phyloP scores from a whole-genome alignment of 2,329 filamentous ascomycete genomes.

The Cladosporium sp. region DNA sequence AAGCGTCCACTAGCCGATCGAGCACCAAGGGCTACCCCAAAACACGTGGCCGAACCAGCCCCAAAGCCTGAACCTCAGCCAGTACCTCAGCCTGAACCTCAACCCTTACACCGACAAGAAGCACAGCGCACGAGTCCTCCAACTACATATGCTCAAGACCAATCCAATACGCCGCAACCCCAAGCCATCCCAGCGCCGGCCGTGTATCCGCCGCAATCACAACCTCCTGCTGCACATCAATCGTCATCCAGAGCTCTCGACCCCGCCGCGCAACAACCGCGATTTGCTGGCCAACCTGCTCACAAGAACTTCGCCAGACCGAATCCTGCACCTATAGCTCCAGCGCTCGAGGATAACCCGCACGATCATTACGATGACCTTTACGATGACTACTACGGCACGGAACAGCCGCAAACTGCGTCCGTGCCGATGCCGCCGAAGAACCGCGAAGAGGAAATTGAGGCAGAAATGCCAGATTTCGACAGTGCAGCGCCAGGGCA shows the following conservation, averaged over 20 bases:
- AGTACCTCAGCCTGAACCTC: neutral
- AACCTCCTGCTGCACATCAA: conserved; percentile 1
- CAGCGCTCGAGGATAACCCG: conserved; percentile 41
- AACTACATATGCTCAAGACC: neutral
- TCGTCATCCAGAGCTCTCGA: neutral
- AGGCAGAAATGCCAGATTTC: conserved; percentile 65
- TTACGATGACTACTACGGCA: conserved; percentile 51
- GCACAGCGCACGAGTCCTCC: neutral
- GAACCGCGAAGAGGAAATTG: conserved; percentile 44
- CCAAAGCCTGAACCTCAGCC: neutral
- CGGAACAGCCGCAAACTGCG: conserved; percentile 18
- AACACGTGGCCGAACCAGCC: neutral
- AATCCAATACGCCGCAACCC: neutral
- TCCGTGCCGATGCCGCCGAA: conserved; percentile 23
- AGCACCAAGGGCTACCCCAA: neutral
- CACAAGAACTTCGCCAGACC: neutral
- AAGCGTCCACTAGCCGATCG: neutral
- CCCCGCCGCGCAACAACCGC: neutral
- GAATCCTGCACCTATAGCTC: neutral
- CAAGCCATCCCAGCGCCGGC: neutral
- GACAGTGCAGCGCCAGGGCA: conserved; percentile 46
- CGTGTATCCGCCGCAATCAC: neutral
- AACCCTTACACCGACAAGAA: neutral
- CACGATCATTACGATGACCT: conserved; percentile 56
- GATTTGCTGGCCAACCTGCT: neutral